Evolutionary conservation across 148 eudicot genomes (phyloP).

Genomic region (Camellia sinensis): DNA sequence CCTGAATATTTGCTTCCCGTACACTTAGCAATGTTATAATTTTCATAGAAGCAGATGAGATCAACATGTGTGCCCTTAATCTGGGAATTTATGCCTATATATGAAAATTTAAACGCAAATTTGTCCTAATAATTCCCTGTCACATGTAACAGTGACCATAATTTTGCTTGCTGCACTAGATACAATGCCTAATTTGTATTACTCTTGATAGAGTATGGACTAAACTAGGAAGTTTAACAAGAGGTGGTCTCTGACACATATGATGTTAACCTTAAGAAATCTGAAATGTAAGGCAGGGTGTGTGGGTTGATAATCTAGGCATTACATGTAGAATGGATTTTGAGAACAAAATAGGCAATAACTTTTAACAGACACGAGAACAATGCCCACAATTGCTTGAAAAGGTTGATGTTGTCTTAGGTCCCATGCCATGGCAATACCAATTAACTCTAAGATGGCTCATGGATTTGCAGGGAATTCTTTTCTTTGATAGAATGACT

Average conservation of each 20-base stretch:
- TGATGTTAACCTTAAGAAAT: neutral
- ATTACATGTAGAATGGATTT: neutral
- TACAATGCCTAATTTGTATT: neutral
- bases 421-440: neutral
- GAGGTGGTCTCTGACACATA: neutral
- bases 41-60: neutral
- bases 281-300: neutral
- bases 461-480: slow-evolving; percentile 61
- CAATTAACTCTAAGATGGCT: slow-evolving; percentile 7
- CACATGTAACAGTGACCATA: neutral
- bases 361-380: neutral
- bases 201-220: neutral
- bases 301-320: neutral
- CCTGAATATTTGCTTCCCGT: too few relatives aligned
- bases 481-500: slow-evolving; percentile 93
- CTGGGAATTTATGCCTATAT: neutral
- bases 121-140: neutral
- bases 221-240: neutral
- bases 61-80: neutral
- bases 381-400: neutral
- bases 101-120: neutral
- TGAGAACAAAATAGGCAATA: neutral
- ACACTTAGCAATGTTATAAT: neutral
- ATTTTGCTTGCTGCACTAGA: neutral
- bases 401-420: neutral